Percentiles rank a stretch among this genome's conserved stretches.
Evolutionary conservation across 2,329 filamentous ascomycete species (phyloP).

Genomic region (Tolypocladium cylindrosporum): DNA sequence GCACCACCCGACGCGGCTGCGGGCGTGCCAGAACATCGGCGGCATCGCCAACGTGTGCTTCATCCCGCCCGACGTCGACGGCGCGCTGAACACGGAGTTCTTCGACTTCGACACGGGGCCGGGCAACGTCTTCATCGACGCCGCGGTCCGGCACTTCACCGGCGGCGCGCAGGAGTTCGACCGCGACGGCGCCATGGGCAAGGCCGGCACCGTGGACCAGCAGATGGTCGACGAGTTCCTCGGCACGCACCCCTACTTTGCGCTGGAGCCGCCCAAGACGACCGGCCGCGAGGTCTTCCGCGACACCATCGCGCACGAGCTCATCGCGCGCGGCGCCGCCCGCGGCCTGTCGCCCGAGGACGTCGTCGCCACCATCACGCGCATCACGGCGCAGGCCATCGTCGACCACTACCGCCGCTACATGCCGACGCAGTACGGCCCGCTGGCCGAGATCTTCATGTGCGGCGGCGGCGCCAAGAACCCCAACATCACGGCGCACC

Average conservation of each 20-base stretch:
- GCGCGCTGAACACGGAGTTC: neutral
- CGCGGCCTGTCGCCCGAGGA: constrained; percentile 37
- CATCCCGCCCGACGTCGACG: constrained; percentile 33
- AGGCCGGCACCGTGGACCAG: constrained; percentile 37
- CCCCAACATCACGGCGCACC: constrained; percentile 42
- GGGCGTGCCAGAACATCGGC: constrained; percentile 52
- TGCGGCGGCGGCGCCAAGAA: constrained; percentile 50
- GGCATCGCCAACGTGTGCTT: constrained; percentile 53
- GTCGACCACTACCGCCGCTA: constrained; percentile 38
- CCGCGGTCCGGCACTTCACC: constrained; percentile 43
- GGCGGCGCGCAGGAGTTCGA: constrained; percentile 39
- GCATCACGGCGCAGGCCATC: constrained; percentile 49
- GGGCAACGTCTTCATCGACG: constrained; percentile 47
- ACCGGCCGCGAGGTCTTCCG: constrained; percentile 51
- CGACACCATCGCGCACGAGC: constrained; percentile 40
- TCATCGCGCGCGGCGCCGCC: constrained; percentile 36
- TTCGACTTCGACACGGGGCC: constrained; percentile 46
- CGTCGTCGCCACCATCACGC: constrained; percentile 47
- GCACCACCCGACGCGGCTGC: constrained; percentile 42
- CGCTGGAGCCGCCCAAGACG: constrained; percentile 40
- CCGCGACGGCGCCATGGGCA: constrained; percentile 39
- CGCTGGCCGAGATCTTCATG: constrained; percentile 48
- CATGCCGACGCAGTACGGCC: constrained; percentile 27
- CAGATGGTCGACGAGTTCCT: constrained; percentile 42
- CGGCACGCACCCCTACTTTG: constrained; percentile 35